A percentile compares a stretch with the other conserved stretches of the same genome.
Evolutionary conservation across 1,139 yeast genomes (phyloP).

Genomic region (Candida sanyaensis): DNA sequence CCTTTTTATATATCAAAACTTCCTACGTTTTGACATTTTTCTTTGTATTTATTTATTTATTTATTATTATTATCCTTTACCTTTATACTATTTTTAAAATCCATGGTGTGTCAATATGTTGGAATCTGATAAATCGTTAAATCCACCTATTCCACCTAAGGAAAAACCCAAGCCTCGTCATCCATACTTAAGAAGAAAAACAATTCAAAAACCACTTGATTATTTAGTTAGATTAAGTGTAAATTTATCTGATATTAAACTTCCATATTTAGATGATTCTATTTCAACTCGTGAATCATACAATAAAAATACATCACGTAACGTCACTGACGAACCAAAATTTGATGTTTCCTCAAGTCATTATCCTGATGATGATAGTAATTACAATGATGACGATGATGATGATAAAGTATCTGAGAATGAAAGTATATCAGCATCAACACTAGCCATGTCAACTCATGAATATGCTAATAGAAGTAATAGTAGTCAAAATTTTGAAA

Average conservation of each 20-base stretch:
- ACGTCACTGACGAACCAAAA: neutral
- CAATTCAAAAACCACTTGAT: slow-evolving; percentile 1
- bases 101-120: too few relatives aligned
- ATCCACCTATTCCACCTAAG: neutral
- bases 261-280: slow-evolving; percentile 2
- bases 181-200: neutral
- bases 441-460: slow-evolving; percentile 5
- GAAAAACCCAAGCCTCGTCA: neutral
- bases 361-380: neutral
- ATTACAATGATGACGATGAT: neutral
- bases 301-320: neutral
- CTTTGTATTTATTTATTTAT: too few relatives aligned
- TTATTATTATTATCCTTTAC: too few relatives aligned
- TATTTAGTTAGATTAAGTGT: slow-evolving; percentile 1
- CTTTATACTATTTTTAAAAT: too few relatives aligned
- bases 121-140: neutral
- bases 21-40: too few relatives aligned
- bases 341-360: neutral
- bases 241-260: slow-evolving; percentile 4
- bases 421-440: slow-evolving; percentile 3
- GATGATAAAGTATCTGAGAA: neutral
- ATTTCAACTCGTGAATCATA: neutral
- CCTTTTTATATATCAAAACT: too few relatives aligned
- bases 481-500: neutral
- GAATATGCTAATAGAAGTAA: neutral